Evolutionary conservation across 345 rosid genomes (phyloP).

Genomic region (Cardiospermum halicacabum): DNA sequence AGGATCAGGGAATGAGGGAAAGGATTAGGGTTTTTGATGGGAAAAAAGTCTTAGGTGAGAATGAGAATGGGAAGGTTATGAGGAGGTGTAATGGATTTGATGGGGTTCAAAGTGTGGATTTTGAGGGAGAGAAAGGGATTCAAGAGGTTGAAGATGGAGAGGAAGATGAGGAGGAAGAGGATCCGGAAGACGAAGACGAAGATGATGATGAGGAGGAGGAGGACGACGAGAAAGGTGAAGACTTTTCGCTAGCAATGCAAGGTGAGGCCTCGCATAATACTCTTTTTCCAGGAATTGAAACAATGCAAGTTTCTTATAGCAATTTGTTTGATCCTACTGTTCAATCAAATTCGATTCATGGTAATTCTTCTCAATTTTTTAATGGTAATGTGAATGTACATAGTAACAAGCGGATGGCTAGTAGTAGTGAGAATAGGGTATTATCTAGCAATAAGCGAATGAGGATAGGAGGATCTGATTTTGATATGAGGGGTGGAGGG

Average conservation of each 20-base stretch:
- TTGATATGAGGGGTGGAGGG: slow-evolving; percentile 31
- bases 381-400: slow-evolving; percentile 40
- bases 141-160: not conserved
- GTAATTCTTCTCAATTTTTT: slow-evolving; percentile 36
- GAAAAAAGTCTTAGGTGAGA: slow-evolving; percentile 21
- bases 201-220: slow-evolving; percentile 34
- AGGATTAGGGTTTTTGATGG: slow-evolving; percentile 38
- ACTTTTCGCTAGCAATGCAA: slow-evolving; percentile 40
- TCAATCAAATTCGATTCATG: slow-evolving; percentile 46
- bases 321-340: slow-evolving; percentile 51
- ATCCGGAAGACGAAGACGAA: slow-evolving; percentile 20
- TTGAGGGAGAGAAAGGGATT: slow-evolving; percentile 20
- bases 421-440: slow-evolving; percentile 43
- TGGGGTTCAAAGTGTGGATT: not conserved
- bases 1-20: not conserved
- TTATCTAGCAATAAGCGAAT: slow-evolving; percentile 58
- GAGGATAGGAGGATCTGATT: slow-evolving; percentile 49
- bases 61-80: slow-evolving; percentile 38
- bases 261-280: slow-evolving; percentile 43
- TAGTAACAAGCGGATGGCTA: slow-evolving; percentile 23
- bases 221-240: slow-evolving; percentile 34
- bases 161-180: slow-evolving; percentile 15
- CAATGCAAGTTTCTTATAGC: slow-evolving; percentile 42
- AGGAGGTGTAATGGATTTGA: slow-evolving; percentile 34
- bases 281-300: slow-evolving; percentile 60